A percentile compares a stretch with the other conserved stretches of the same genome.
phyloP scores from a whole-genome alignment of 225 moss, liverwort and hornwort genomes.

The Sphagnum tenellum region DNA sequence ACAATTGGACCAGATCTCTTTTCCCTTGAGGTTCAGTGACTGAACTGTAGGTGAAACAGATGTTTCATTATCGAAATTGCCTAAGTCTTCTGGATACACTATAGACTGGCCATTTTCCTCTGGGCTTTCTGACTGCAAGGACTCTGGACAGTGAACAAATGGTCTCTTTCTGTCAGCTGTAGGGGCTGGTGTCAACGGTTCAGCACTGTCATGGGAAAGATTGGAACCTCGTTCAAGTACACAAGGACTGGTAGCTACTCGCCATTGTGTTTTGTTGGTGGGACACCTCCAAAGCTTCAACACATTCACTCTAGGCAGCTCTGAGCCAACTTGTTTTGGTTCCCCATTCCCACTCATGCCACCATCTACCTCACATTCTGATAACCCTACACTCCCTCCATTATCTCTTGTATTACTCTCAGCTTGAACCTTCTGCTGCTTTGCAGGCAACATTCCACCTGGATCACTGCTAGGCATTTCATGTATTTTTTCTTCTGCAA shows the following conservation, averaged over 20 bases:
- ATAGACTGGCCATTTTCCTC: slow-evolving; percentile 38
- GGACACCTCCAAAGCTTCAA: slow-evolving; percentile 89
- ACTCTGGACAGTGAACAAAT: slow-evolving; percentile 35
- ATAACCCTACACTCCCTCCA: slow-evolving; percentile 21
- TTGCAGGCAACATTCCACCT: slow-evolving; percentile 44
- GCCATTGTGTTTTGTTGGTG: slow-evolving; percentile 86
- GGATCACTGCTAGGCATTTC: slow-evolving; percentile 36
- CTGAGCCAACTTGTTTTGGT: slow-evolving; percentile 25
- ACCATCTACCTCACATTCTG: slow-evolving; percentile 9
- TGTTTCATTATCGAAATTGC: slow-evolving; percentile 23
- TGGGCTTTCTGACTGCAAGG: slow-evolving; percentile 29
- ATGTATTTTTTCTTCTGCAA: slow-evolving; percentile 23
- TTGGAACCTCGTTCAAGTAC: slow-evolving; percentile 23
- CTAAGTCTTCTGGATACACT: slow-evolving; percentile 11
- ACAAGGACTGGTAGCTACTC: slow-evolving; percentile 74
- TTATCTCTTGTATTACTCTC: slow-evolving; percentile 32
- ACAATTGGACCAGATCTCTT: slow-evolving; percentile 75
- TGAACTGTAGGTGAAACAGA: slow-evolving; percentile 22
- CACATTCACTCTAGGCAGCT: slow-evolving; percentile 68
- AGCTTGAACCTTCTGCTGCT: slow-evolving; percentile 61
- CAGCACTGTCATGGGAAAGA: slow-evolving; percentile 38
- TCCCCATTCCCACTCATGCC: slow-evolving; percentile 34
- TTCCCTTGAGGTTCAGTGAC: slow-evolving; percentile 26
- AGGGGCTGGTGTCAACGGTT: slow-evolving; percentile 57
- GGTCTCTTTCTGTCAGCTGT: slow-evolving; percentile 53